A percentile compares a stretch with the other conserved stretches of the same genome.
Evolutionary conservation across 352 stramenopile species (phyloP).

Genomic region (Globisporangium polare): DNA sequence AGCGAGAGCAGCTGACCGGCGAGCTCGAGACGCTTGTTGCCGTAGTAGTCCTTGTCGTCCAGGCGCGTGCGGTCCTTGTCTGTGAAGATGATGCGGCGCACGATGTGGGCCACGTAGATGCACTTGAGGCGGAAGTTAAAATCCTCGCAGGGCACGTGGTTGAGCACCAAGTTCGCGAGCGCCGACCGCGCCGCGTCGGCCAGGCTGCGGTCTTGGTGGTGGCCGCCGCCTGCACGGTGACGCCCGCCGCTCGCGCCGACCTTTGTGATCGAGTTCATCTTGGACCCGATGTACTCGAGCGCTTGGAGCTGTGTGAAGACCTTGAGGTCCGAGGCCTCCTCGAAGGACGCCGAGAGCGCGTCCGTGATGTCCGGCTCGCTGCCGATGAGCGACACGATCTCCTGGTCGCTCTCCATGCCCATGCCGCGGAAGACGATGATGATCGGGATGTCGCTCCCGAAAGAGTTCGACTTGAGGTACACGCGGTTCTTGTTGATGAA

Average conservation of each 20-base stretch:
- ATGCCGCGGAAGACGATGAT: conserved; percentile 97
- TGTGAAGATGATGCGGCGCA: conserved; percentile 88
- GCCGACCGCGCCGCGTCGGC: conserved; percentile 97
- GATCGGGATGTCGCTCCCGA: conserved; percentile 96
- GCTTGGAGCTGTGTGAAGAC: conserved; percentile 96
- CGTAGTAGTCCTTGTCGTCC: conserved; percentile 99
- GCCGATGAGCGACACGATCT: conserved; percentile 96
- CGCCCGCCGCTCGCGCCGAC: conserved; percentile 38
- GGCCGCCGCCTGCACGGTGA: conserved; percentile 26
- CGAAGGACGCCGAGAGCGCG: conserved; percentile 93
- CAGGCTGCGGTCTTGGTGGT: conserved; percentile 51
- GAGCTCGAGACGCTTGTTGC: conserved; percentile 99
- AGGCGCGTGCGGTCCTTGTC: conserved; percentile 87
- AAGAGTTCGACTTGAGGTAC: conserved; percentile 99
- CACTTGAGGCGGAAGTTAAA: conserved; percentile 98
- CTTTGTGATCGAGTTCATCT: conserved; percentile 89
- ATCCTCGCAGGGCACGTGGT: conserved; percentile 97
- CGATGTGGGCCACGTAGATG: conserved; percentile 98
- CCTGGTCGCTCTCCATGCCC: conserved; percentile 97
- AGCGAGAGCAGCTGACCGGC: conserved; percentile 97
- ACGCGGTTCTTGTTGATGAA: conserved; percentile 95
- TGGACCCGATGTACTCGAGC: conserved; percentile 95
- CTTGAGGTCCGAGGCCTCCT: conserved; percentile 94
- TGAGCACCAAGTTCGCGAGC: conserved; percentile 97
- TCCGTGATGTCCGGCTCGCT: conserved; percentile 94